Evolutionary conservation across 2,329 filamentous ascomycete genomes (phyloP), one percentile per base, ranked within the genome.

Genomic region (Colletotrichum camelliae): DNA sequence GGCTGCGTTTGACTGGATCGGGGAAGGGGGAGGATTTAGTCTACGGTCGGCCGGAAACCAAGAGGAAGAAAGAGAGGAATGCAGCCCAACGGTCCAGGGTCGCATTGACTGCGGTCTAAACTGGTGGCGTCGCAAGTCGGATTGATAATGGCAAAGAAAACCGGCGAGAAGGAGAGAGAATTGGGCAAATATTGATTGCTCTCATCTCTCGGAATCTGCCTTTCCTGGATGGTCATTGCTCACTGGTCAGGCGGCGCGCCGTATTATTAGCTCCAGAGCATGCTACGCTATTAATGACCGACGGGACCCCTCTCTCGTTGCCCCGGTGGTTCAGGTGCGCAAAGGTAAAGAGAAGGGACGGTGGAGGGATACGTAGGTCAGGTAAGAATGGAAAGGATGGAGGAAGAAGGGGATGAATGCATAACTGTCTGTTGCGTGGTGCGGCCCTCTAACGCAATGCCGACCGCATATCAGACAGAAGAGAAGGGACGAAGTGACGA

Each of bases 81-180:
- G 43, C 43, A 52, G 43, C 43, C 43, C 43, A 52, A 52, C 43
- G 43, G 43, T 52, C n/a, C 64, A 68, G 57, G 43, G 58, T 73
- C 64, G 64, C 73, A 75, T 73, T 62, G 70, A 68, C 73, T 31
- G 33, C 24, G 67, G 67, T 58, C 55, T 52, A 57, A 67, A 62
- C 9, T 64, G 55, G 52, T 61, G 58, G 62, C 31, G 57, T 72
- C 43, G 57, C 58, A 67, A 57, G 72, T 58, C 21, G 37, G 43
- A 48, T 52, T 21, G 43, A 52, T 13, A 21, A 33, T 33, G 72
- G 13, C 8, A 43, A 24, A 35, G 39, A n/a, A 58, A 35, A 60
- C 33, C 31, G 66, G 55, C 64, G 64, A 52, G 37, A 10, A 66
- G 43, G 43, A 52, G 62, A 33, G 21, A 39, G 8, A 33, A 52